A percentile compares a stretch with the other conserved stretches of the same genome.
These are phyloP conservation scores for Podospora conica DNA, from an alignment of 495 filamentous ascomycete species.

Conservation along the genomic window DNA sequence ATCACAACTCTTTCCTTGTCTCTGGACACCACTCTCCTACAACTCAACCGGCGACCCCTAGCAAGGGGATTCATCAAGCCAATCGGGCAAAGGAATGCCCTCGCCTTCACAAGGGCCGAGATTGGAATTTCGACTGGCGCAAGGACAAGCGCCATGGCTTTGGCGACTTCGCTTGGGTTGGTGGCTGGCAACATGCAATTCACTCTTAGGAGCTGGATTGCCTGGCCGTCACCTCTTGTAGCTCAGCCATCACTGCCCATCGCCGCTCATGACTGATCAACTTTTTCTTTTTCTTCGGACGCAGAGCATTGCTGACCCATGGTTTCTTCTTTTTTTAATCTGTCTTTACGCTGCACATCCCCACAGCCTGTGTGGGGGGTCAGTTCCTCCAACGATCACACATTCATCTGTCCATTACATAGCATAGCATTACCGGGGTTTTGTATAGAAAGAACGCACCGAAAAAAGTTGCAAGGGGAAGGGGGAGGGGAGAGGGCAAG, in stretches of 20 bases:
- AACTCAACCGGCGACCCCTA: conserved; percentile 12
- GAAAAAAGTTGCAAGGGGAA: conserved; percentile 15
- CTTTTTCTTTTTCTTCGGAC: conserved; percentile 6
- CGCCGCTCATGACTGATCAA: conserved; percentile 16
- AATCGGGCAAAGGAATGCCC: conserved; percentile 44
- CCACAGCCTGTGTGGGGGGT: conserved; percentile 5
- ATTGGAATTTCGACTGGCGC: conserved; percentile 58
- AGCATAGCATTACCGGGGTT: conserved; percentile 30
- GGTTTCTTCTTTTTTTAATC: conserved; percentile 19
- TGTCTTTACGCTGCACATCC: conserved; percentile 14
- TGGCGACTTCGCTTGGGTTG: conserved; percentile 82
- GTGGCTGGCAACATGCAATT: conserved; percentile 65
- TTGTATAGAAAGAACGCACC: conserved; percentile 22
- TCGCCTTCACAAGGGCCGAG: conserved; percentile 40
- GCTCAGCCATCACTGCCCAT: conserved; percentile 38
- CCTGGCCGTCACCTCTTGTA: conserved; percentile 46
- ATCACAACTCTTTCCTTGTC: conserved; percentile 21
- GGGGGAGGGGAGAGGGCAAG: neutral
- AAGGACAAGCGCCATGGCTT: conserved; percentile 58
- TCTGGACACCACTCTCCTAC: conserved; percentile 21
- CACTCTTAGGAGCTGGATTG: conserved; percentile 31
- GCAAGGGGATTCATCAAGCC: conserved; percentile 25
- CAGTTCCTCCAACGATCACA: conserved; percentile 13
- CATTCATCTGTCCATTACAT: conserved; percentile 17
- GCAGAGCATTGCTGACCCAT: conserved; percentile 26